These are phyloP conservation scores for Syncephalastrum sp. DNA, from an alignment of 371 early-diverging fungal genomes.

Conservation along the genomic window DNA sequence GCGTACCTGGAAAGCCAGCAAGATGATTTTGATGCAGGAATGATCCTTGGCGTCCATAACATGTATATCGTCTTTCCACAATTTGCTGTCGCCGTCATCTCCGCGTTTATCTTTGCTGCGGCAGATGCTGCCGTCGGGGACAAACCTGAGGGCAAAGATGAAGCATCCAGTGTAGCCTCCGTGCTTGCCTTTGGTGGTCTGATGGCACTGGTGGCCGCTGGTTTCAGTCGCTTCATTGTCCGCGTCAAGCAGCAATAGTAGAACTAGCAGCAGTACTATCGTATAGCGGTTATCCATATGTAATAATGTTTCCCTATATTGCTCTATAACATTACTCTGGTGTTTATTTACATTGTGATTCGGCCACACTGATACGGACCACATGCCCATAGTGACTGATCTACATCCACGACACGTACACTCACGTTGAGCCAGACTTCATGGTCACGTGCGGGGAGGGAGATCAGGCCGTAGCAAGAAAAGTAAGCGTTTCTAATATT, in stretches of 20 bases:
- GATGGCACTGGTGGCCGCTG: slow-evolving; percentile 63
- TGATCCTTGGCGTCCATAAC: slow-evolving; percentile 82
- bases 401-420: slow-evolving; percentile 23
- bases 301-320: too few relatives aligned
- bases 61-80: slow-evolving; percentile 85
- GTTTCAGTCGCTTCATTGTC: slow-evolving; percentile 44
- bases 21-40: slow-evolving; percentile 61
- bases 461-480: slow-evolving; percentile 29
- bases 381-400: slow-evolving; percentile 21
- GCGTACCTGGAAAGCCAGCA: slow-evolving; percentile 20
- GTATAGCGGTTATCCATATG: too few relatives aligned
- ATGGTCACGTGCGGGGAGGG: slow-evolving; percentile 15
- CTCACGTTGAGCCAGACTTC: slow-evolving; percentile 38
- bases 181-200: slow-evolving; percentile 64
- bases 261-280: too few relatives aligned
- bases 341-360: too few relatives aligned
- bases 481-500: slow-evolving; percentile 33
- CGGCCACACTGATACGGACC: slow-evolving; percentile 28
- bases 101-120: slow-evolving; percentile 52
- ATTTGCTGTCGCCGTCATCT: slow-evolving; percentile 59
- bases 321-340: too few relatives aligned
- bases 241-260: slow-evolving; percentile 26
- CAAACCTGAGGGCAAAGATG: slow-evolving; percentile 6
- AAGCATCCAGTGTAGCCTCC: slow-evolving; percentile 47
- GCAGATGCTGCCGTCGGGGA: slow-evolving; percentile 29